A percentile compares a stretch with the other conserved stretches of the same genome.
phyloP scores from a whole-genome alignment of 139 green algal species.

The Asterochloris sp. region DNA sequence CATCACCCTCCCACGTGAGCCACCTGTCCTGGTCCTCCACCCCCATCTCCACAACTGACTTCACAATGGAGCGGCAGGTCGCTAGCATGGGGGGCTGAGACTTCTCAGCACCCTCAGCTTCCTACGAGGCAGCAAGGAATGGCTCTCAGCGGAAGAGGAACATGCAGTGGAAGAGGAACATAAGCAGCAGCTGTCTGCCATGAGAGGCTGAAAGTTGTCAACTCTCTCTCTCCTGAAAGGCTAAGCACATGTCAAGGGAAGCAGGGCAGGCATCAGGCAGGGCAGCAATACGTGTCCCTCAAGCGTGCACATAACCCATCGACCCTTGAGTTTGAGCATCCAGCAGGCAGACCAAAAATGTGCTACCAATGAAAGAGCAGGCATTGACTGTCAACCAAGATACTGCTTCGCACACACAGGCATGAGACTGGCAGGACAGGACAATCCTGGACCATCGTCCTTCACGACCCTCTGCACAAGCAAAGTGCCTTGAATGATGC shows the following conservation, averaged over 20 bases:
- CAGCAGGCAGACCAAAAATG: too few species aligned
- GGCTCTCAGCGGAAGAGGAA: neutral
- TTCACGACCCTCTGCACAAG: too few species aligned
- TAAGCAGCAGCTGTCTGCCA: neutral
- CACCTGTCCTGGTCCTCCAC: constrained; percentile 91
- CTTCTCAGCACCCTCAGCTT: constrained; percentile 79
- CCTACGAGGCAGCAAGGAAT: constrained; percentile 25
- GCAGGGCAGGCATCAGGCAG: too few species aligned
- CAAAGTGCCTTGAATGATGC: too few species aligned
- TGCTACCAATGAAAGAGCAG: too few species aligned
- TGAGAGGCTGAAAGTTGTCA: neutral
- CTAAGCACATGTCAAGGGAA: neutral
- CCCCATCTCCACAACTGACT: constrained; percentile 63
- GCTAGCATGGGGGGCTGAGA: constrained; percentile 50
- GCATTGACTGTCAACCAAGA: too few species aligned
- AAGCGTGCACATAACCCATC: too few species aligned
- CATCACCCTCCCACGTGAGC: constrained; percentile 90
- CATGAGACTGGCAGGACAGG: too few species aligned
- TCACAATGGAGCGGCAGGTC: constrained; percentile 82
- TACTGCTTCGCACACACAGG: too few species aligned
- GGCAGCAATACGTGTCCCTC: too few species aligned
- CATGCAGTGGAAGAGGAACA: neutral
- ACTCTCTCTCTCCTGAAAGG: neutral
- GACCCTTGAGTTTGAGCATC: too few species aligned
- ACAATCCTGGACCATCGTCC: too few species aligned